These are phyloP conservation scores for Mortierella antarctica DNA, from an alignment of 192 early-diverging fungal species.

Conservation along the genomic window DNA sequence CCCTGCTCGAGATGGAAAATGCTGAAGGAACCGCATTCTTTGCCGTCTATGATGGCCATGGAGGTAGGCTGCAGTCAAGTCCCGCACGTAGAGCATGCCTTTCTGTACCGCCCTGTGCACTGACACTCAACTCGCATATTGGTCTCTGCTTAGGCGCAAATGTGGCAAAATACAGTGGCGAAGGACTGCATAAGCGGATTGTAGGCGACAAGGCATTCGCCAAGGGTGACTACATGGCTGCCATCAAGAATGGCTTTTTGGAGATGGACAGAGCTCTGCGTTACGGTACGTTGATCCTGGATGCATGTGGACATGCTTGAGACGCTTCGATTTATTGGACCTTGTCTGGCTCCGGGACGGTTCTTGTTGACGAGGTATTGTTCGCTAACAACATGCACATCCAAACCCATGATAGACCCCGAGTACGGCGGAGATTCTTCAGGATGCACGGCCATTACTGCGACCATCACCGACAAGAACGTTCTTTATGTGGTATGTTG, in stretches of 20 bases:
- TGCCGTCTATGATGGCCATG: conserved; percentile 98
- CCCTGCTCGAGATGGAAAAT: conserved; percentile 76
- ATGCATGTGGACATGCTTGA: not conserved
- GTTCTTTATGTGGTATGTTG: conserved; percentile 74
- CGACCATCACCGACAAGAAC: conserved; percentile 86
- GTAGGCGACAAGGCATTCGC: conserved; percentile 70
- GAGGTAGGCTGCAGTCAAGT: conserved; percentile 62
- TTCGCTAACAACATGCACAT: not conserved
- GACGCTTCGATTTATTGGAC: not conserved
- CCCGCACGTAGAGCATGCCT: not conserved
- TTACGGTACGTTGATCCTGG: conserved; percentile 61
- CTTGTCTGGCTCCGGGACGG: not conserved
- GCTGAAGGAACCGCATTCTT: conserved; percentile 83
- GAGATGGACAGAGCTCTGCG: conserved; percentile 81
- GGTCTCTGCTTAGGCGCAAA: conserved; percentile 58
- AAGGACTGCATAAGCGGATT: conserved; percentile 80
- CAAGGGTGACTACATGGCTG: conserved; percentile 72
- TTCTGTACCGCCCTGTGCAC: not conserved
- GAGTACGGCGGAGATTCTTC: conserved; percentile 86
- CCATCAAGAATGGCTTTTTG: conserved; percentile 89
- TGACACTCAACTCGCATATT: not conserved
- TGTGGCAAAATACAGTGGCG: conserved; percentile 88
- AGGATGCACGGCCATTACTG: conserved; percentile 95
- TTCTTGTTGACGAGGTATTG: too few relatives aligned
- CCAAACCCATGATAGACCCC: conserved; percentile 63